phyloP scores from a whole-genome alignment of 2,329 filamentous ascomycete species.

The Emericellopsis cladophorae region DNA sequence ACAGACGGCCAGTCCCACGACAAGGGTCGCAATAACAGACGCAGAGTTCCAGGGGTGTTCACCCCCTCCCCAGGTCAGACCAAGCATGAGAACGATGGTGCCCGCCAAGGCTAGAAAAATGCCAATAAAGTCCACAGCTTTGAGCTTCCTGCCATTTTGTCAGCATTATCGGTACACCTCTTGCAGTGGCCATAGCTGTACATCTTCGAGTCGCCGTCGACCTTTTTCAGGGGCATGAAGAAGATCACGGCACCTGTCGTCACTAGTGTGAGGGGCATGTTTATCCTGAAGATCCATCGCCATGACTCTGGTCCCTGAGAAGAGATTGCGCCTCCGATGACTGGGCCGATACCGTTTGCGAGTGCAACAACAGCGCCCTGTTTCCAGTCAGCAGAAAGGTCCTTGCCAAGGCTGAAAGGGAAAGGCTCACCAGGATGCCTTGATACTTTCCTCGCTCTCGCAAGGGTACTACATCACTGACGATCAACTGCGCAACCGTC shows the following conservation, averaged over 20 bases:
- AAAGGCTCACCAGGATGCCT: constrained; percentile 33
- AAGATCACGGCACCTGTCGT: constrained; percentile 34
- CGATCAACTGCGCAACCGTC: constrained; percentile 54
- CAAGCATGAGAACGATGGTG: constrained; percentile 37
- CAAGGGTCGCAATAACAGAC: constrained; percentile 30
- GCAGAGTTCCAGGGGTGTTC: constrained; percentile 32
- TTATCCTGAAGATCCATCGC: constrained; percentile 42
- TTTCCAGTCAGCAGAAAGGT: background rate
- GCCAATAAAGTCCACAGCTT: constrained; percentile 36
- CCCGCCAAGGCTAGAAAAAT: constrained; percentile 30
- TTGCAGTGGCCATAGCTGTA: constrained; percentile 8
- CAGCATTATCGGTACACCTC: background rate
- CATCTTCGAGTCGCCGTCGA: constrained; percentile 36
- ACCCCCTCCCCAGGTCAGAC: constrained; percentile 37
- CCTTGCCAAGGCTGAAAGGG: no score
- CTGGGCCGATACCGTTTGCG: constrained; percentile 39
- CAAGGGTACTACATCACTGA: constrained; percentile 59
- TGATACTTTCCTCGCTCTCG: constrained; percentile 63
- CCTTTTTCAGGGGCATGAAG: constrained; percentile 43
- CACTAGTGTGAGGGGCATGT: constrained; percentile 35
- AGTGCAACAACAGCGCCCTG: constrained; percentile 36
- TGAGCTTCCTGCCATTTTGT: constrained; percentile 23
- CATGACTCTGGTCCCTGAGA: constrained; percentile 30
- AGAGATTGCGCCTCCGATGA: constrained; percentile 38
- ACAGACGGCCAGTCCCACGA: constrained; percentile 26